Base-by-base conservation (phyloP, 768 basidiomycete species). In the Cubamyces sp. region DNA sequence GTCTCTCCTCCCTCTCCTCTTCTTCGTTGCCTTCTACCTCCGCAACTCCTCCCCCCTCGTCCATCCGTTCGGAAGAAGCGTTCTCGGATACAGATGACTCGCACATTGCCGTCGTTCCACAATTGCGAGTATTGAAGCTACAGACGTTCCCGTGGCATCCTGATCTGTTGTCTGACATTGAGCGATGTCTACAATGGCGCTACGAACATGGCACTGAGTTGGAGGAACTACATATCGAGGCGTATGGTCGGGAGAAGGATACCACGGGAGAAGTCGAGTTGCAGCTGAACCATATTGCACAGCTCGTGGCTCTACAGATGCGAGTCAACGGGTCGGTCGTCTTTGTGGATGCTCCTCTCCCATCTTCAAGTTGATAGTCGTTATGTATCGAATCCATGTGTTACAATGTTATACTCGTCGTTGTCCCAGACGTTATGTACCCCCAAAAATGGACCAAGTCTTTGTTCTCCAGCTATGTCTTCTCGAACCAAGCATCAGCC, bases 401-500 rank as follows among this genome's bases (percentile, higher is more conserved):
- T 34, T 11, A 34, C 34, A 9, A 9, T 11, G 11, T 9, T 5
- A 11, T 34, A 34, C 34, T 34, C 9, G 34, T 3, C 28, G 3
- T 34, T 34, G 9, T 34, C 9, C 4, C 34, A 5, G 34, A 34
- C 34, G 11, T 8, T 8, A 30, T 30, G 3, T 30, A 30, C 28
- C 28, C 28, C 8, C 28, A 8, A 30, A 7, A 9, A 34, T 34
- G 9, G 4, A 34, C 34, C 11, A 1, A 11, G 9, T 6, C 34
- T 7, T 34, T 34, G 4, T 11, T 34, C 11, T 5, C 34, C 14
- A 6, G 3, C 7, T 57, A 50, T 4, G 49, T 28, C 34, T 50
- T 64, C 28, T n/a, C 28, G 46, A 64, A 64, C 58, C 57, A 60
- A 6, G 53, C 63, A 30, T 64, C 63, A n/a, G 57, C 63, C 8